These are phyloP conservation scores for Blakeslea trispora DNA, from an alignment of 371 early-diverging fungal genomes.

Conservation along the genomic window DNA sequence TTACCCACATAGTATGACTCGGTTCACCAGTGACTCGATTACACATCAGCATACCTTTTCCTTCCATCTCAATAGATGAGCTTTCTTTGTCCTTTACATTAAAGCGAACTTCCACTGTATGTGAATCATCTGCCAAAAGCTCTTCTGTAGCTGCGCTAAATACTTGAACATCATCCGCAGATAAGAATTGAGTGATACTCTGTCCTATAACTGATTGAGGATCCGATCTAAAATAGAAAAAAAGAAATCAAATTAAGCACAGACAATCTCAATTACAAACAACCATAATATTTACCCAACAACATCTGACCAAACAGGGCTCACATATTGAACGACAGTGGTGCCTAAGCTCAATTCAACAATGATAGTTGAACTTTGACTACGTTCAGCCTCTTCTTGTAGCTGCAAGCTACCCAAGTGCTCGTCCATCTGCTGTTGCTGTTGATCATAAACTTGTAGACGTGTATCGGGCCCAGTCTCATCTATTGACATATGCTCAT, in stretches of 20 bases:
- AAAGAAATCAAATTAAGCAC: background rate
- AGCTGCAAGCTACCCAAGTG: constrained; percentile 32
- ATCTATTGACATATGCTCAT: constrained; percentile 26
- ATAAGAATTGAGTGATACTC: constrained; percentile 47
- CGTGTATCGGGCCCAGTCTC: background rate
- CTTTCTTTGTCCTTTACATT: constrained; percentile 51
- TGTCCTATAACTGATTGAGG: constrained; percentile 50
- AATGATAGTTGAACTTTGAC: constrained; percentile 62
- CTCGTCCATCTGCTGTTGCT: constrained; percentile 8
- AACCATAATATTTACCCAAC: constrained; percentile 48
- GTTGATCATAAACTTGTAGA: background rate
- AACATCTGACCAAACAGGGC: constrained; percentile 62
- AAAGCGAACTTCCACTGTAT: constrained; percentile 78
- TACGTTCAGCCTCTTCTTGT: constrained; percentile 54
- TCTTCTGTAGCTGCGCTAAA: constrained; percentile 71
- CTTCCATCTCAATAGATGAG: constrained; percentile 73
- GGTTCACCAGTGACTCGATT: constrained; percentile 69
- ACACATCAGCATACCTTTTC: constrained; percentile 89
- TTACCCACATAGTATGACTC: constrained; percentile 85
- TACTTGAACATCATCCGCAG: constrained; percentile 56
- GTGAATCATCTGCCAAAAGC: constrained; percentile 67
- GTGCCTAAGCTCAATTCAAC: constrained; percentile 60
- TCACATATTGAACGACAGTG: constrained; percentile 53
- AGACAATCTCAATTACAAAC: background rate
- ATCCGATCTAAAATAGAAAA: constrained; percentile 39